Evolutionary conservation across 768 basidiomycete species (phyloP).

Genomic region (Lactarius deliciosus): DNA sequence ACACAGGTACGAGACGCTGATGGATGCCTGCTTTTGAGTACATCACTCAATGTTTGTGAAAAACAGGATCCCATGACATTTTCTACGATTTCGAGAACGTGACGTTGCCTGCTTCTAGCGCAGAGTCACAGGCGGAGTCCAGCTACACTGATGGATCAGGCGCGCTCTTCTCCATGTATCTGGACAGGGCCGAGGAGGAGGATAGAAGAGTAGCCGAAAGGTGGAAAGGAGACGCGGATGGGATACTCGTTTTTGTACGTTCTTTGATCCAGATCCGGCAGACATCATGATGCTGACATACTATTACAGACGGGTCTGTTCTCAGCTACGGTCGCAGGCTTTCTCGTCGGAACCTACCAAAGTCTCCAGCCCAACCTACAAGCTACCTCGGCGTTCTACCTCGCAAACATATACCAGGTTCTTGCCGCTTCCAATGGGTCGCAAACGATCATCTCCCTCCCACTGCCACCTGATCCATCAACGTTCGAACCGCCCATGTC

Average conservation of each 20-base stretch:
- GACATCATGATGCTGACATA: neutral
- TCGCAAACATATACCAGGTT: slow-evolving; percentile 16
- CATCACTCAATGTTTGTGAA: neutral
- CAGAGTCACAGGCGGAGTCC: neutral
- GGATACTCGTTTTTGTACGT: slow-evolving; percentile 24
- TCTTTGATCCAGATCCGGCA: neutral
- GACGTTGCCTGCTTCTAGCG: slow-evolving; percentile 4
- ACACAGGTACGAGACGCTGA: slow-evolving; percentile 8
- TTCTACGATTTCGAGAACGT: slow-evolving; percentile 15
- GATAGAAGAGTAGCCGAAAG: slow-evolving; percentile 18
- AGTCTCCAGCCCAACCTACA: slow-evolving; percentile 11
- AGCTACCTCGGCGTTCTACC: slow-evolving; percentile 3
- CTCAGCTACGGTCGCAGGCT: slow-evolving; percentile 25
- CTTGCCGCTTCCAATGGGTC: slow-evolving; percentile 5
- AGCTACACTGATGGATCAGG: slow-evolving; percentile 12
- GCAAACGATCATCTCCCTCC: neutral
- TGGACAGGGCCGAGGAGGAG: slow-evolving; percentile 15
- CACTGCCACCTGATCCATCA: slow-evolving; percentile 1
- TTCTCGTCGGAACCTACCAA: slow-evolving; percentile 18
- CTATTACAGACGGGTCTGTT: slow-evolving; percentile 22
- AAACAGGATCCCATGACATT: neutral
- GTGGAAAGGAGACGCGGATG: slow-evolving; percentile 27
- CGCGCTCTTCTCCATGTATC: slow-evolving; percentile 23
- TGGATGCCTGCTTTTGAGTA: neutral
- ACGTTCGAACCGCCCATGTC: slow-evolving; percentile 32